These are phyloP conservation scores for Murraya paniculata DNA, from an alignment of 345 rosid species.

Conservation along the genomic window DNA sequence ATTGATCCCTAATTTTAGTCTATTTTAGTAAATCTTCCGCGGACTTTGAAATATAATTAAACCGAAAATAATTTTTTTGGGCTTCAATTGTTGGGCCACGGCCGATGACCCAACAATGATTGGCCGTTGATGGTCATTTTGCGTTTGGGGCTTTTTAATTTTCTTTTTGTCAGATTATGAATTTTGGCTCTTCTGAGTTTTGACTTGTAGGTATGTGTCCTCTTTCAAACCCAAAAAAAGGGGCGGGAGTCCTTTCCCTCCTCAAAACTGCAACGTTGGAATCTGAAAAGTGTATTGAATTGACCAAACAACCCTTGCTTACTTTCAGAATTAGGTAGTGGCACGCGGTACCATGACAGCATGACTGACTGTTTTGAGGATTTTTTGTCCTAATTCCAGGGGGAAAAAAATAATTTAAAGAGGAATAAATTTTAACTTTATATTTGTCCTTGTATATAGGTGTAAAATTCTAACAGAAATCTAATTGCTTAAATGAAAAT, in stretches of 20 bases:
- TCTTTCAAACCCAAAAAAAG: background rate
- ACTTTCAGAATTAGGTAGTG: background rate
- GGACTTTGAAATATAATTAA: no score
- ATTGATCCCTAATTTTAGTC: background rate
- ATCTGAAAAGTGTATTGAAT: background rate
- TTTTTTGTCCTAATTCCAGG: background rate
- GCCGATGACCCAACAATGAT: background rate
- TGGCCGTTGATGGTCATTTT: background rate
- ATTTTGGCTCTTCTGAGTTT: background rate
- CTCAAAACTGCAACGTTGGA: background rate
- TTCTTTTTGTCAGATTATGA: no score
- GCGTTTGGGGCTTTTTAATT: no score
- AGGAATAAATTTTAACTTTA: background rate
- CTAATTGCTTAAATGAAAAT: background rate
- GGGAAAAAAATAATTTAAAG: background rate
- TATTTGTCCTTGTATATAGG: background rate
- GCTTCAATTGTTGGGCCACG: background rate
- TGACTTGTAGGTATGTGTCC: background rate
- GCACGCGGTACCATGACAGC: slow-evolving; percentile 6
- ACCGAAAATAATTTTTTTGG: no score
- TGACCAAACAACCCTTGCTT: slow-evolving; percentile 11
- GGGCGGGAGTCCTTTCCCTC: slow-evolving; percentile 20
- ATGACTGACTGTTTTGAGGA: background rate
- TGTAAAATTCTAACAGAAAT: background rate
- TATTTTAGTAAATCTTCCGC: no score